These are phyloP conservation scores for Pythium biforme DNA, from an alignment of 352 stramenopile species.

Conservation along the genomic window DNA sequence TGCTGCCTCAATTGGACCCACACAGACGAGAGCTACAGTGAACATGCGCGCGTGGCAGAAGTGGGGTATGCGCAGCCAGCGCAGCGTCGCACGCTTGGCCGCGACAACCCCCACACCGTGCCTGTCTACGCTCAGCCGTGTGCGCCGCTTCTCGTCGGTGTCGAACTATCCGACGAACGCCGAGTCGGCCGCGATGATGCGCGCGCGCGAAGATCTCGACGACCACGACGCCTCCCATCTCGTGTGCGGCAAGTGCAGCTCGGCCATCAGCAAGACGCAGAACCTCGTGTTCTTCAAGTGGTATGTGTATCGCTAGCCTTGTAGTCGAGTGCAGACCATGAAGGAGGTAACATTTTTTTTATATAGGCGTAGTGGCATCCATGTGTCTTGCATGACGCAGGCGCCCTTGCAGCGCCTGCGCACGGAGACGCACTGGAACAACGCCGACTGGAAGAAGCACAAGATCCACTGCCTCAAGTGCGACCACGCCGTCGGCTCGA, in stretches of 20 bases:
- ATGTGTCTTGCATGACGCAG: constrained; percentile 67
- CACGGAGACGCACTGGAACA: constrained; percentile 38
- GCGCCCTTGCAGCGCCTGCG: constrained; percentile 56
- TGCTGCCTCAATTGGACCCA: background rate
- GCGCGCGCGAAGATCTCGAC: constrained; percentile 28
- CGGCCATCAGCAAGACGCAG: constrained; percentile 52
- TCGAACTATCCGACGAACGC: constrained; percentile 56
- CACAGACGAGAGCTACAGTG: background rate
- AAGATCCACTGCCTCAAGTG: constrained; percentile 69
- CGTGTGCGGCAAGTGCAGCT: constrained; percentile 70
- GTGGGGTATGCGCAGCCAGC: constrained; percentile 1
- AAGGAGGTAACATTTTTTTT: too few relatives aligned
- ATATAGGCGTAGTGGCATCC: constrained; percentile 61
- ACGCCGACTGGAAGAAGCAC: constrained; percentile 60
- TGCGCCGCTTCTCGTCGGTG: constrained; percentile 42
- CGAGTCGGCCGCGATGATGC: constrained; percentile 44
- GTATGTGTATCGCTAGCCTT: too few relatives aligned
- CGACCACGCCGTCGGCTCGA: constrained; percentile 54
- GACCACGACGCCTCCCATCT: constrained; percentile 50
- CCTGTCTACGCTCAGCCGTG: constrained; percentile 2
- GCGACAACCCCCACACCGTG: too few relatives aligned
- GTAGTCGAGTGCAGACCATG: too few relatives aligned
- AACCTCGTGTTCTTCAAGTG: constrained; percentile 81
- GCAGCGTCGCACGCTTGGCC: constrained; percentile 1
- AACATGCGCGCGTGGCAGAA: constrained; percentile 20